Evolutionary conservation across 2,329 filamentous ascomycete genomes (phyloP).

Genomic region (Botryotinia narcissicola): DNA sequence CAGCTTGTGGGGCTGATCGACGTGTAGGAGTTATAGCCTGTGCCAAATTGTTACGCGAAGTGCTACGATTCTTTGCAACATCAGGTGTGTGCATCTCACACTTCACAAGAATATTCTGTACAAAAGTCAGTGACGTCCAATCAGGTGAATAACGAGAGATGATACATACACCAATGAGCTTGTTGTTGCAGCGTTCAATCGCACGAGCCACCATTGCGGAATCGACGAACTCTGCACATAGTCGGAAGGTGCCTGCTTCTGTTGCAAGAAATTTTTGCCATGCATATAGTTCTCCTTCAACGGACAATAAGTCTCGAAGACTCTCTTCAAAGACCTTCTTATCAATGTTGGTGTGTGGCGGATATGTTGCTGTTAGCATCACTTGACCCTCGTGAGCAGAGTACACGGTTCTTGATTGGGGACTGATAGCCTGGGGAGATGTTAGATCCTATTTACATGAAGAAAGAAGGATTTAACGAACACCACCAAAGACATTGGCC

Average conservation of each 20-base stretch:
- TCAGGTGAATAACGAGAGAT: neutral
- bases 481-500: constrained; percentile 27
- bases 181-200: constrained; percentile 43
- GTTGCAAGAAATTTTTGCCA: constrained; percentile 45
- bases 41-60: constrained; percentile 1
- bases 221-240: constrained; percentile 55
- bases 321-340: constrained; percentile 41
- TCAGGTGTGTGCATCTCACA: constrained; percentile 24
- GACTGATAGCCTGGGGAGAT: constrained; percentile 37
- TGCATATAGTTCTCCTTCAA: constrained; percentile 53
- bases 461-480: constrained; percentile 13
- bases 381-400: constrained; percentile 56
- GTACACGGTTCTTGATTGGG: constrained; percentile 22
- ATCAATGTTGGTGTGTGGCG: constrained; percentile 26
- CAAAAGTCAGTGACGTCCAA: constrained; percentile 3
- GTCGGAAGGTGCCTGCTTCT: constrained; percentile 46
- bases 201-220: constrained; percentile 45
- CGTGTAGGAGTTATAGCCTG: constrained; percentile 22
- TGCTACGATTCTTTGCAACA: constrained; percentile 5
- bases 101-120: constrained; percentile 20
- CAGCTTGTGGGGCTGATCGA: constrained; percentile 6
- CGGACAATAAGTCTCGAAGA: constrained; percentile 45
- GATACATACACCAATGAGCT: constrained; percentile 28
- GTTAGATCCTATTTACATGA: neutral
- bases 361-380: constrained; percentile 47